Conservation (phyloP, 2,329 filamentous ascomycete species). For the Ophiosphaerella herpotricha region DNA sequence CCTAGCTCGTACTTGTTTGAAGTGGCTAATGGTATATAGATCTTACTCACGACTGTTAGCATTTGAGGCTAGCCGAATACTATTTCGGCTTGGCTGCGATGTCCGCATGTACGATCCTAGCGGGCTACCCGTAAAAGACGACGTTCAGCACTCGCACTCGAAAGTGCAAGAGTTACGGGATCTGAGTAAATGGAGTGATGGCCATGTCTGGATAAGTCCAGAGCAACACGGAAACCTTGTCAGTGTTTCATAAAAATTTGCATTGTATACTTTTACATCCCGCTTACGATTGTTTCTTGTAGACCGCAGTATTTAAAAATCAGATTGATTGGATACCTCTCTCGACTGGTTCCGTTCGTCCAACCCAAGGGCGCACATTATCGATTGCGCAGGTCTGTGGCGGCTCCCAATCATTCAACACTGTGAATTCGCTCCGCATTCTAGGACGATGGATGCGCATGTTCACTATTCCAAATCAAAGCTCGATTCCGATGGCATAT, state of each 20-base stretch:
- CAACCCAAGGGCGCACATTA: conserved; percentile 68
- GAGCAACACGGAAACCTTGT: conserved; percentile 70
- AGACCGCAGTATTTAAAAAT: conserved; percentile 70
- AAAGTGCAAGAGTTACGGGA: conserved; percentile 67
- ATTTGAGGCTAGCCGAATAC: conserved; percentile 63
- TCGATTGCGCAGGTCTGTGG: conserved; percentile 66
- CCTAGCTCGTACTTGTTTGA: not conserved
- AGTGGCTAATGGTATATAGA: conserved; percentile 33
- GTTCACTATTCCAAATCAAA: conserved; percentile 70
- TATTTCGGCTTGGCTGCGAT: conserved; percentile 68
- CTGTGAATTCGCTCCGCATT: conserved; percentile 67
- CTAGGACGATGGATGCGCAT: conserved; percentile 73
- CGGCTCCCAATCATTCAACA: conserved; percentile 70
- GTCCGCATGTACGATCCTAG: conserved; percentile 66
- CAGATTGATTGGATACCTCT: conserved; percentile 74
- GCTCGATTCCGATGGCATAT: conserved; percentile 66
- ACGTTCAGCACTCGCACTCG: conserved; percentile 59
- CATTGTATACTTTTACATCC: not conserved
- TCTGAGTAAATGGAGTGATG: conserved; percentile 67
- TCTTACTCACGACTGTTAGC: conserved; percentile 67
- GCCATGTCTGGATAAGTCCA: conserved; percentile 67
- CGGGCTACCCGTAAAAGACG: conserved; percentile 66
- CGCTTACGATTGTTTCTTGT: not conserved
- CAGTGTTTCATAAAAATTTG: conserved; percentile 12
- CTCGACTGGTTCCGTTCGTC: conserved; percentile 63